A percentile compares a stretch with the other conserved stretches of the same genome.
phyloP scores from a whole-genome alignment of 192 early-diverging fungal genomes.

The Coemansia sp. region DNA sequence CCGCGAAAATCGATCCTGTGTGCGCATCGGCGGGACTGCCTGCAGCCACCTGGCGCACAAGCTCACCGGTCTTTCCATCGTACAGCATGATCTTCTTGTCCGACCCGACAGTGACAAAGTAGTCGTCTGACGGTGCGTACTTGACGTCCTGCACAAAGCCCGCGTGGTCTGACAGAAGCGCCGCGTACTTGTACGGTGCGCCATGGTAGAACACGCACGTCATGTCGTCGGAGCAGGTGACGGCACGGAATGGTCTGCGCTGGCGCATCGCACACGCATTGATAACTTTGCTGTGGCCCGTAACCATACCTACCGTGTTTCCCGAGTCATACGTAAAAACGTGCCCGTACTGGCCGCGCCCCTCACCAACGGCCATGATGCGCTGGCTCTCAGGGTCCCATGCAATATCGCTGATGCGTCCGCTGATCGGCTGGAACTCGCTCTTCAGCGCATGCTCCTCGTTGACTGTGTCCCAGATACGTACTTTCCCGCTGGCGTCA shows the following conservation, averaged over 20 bases:
- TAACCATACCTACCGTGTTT: conserved; percentile 87
- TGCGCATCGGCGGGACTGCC: conserved; percentile 59
- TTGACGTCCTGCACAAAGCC: conserved; percentile 90
- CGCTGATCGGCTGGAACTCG: conserved; percentile 74
- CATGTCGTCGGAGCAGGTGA: conserved; percentile 89
- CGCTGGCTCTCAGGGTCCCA: conserved; percentile 97
- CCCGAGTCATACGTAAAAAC: conserved; percentile 88
- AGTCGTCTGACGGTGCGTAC: conserved; percentile 78
- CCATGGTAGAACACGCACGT: conserved; percentile 89
- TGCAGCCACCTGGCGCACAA: conserved; percentile 58
- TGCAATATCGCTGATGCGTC: conserved; percentile 80
- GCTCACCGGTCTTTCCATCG: conserved; percentile 88
- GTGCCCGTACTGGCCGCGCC: conserved; percentile 85
- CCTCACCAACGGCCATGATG: conserved; percentile 94
- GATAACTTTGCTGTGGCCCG: conserved; percentile 84
- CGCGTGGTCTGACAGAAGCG: conserved; percentile 73
- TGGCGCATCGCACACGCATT: conserved; percentile 91
- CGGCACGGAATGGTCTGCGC: conserved; percentile 85
- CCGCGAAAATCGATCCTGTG: conserved; percentile 77
- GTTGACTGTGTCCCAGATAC: conserved; percentile 89
- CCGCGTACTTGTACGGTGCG: conserved; percentile 84
- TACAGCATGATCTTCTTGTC: conserved; percentile 93
- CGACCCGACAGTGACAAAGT: conserved; percentile 80
- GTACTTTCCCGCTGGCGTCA: conserved; percentile 84
- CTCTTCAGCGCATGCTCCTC: conserved; percentile 82